Base-by-base conservation (phyloP, 768 basidiomycete species). In the Russula foetens region DNA sequence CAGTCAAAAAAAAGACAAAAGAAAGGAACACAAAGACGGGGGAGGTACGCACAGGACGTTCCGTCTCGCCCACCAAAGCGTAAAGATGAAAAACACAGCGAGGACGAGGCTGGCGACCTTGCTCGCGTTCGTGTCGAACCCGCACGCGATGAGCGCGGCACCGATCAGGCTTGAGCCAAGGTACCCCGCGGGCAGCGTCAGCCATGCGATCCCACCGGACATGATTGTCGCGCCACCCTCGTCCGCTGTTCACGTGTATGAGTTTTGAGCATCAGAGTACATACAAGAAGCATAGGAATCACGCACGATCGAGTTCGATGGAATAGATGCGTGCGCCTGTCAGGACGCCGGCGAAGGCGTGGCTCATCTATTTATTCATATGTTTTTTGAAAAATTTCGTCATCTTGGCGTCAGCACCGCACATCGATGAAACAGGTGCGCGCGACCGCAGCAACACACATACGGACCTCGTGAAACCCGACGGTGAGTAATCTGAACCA, bases 251-350 rank as follows among this genome's bases (percentile, higher is more conserved):
- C 28, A 24, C 7, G 7, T n/a, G 8, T 1, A 33, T 31, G 12
- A 6, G 31, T 33, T 33, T 28, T n/a, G 8, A 38, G 17, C 2
- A 38, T 45, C 38, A 38, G 4, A 26, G 21, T 15, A 33, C 31
- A 33, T 5, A 41, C 7, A 41, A 12, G 39, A 17, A 19, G 17
- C 4, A 33, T 38, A 15, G 12, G 31, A 5, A 11, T 33, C 11
- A 79, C 88, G 67, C 72, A 91, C 91, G 92, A 74, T 94, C 91
- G 15, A 94, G 81, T 68, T 91, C 84, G 50, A 94, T 86, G 15
- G 88, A 90, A 67, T 92, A 83, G 44, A 94, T 92, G 38, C 72
- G 82, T n/a, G 91, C 91, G 64, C 91, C 91, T 19, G 91, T 94
- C 33, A 94, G 75, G 31, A 93, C 73, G 46, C 91, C 91, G 47